Conservation (phyloP, 2,329 filamentous ascomycete species). For the Coniella vitis region DNA sequence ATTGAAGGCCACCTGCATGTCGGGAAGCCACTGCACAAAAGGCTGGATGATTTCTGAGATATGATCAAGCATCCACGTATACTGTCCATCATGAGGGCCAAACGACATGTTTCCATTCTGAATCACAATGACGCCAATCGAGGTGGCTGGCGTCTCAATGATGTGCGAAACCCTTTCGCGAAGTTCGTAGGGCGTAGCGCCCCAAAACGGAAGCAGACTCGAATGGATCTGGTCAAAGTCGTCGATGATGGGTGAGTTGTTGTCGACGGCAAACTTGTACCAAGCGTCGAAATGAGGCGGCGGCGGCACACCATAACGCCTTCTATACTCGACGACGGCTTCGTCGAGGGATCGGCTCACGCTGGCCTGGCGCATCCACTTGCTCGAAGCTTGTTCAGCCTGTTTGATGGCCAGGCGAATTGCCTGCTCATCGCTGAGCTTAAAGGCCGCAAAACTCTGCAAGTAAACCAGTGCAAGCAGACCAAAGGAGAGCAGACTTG, state of each 20-base stretch:
- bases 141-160: not conserved
- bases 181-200: not conserved
- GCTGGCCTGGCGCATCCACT: not conserved
- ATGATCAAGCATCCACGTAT: not conserved
- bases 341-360: not conserved
- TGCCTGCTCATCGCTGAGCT: not conserved
- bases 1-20: slow-evolving; percentile 2
- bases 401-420: not conserved
- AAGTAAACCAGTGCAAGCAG: not conserved
- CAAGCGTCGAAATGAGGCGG: not conserved
- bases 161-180: not conserved
- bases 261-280: not conserved
- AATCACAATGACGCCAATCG: not conserved
- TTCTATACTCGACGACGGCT: not conserved
- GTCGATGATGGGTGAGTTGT: not conserved
- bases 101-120: not conserved
- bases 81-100: not conserved
- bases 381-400: not conserved
- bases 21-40: not conserved
- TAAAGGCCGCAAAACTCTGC: not conserved
- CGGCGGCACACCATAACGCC: not conserved
- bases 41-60: not conserved
- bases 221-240: slow-evolving; percentile 1
- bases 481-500: not conserved
- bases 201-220: not conserved